Evolutionary conservation across 192 early-diverging fungal genomes (phyloP).

Genomic region (Entomortierella chlamydospora): DNA sequence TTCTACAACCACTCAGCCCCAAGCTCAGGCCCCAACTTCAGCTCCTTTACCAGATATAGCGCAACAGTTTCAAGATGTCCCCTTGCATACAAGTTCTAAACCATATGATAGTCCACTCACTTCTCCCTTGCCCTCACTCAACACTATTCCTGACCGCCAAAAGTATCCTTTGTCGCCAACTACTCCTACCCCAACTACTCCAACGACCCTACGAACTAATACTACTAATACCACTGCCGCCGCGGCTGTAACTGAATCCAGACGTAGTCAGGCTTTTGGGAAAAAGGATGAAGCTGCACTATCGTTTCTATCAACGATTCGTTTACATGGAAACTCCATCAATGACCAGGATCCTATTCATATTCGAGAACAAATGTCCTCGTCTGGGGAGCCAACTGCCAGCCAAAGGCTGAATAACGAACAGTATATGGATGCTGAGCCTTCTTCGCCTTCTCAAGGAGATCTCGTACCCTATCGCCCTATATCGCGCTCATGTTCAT

Average conservation of each 20-base stretch:
- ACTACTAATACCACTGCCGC: no score
- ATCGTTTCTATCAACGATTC: slow-evolving; percentile 28
- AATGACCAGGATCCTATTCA: not conserved
- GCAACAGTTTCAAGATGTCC: not conserved
- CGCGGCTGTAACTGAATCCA: slow-evolving; percentile 3
- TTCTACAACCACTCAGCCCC: not conserved
- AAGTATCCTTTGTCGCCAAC: not conserved
- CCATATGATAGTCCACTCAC: not conserved
- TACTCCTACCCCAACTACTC: not conserved
- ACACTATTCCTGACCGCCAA: not conserved
- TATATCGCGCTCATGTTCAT: slow-evolving; percentile 26
- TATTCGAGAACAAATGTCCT: not conserved
- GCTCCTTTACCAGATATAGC: no score
- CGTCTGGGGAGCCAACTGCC: not conserved
- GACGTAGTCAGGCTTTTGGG: slow-evolving; percentile 5
- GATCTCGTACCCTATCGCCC: not conserved
- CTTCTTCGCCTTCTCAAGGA: not conserved
- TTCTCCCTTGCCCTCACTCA: not conserved
- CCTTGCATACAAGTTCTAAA: not conserved
- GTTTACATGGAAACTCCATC: slow-evolving; percentile 17
- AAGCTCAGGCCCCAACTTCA: not conserved
- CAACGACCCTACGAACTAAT: not conserved
- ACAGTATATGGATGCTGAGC: not conserved
- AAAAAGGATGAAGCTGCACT: slow-evolving; percentile 33
- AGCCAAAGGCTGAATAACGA: not conserved